These are phyloP conservation scores for Cutaneotrichosporon spelunceum DNA, from an alignment of 1,284 basidiomycete species.

Conservation along the genomic window DNA sequence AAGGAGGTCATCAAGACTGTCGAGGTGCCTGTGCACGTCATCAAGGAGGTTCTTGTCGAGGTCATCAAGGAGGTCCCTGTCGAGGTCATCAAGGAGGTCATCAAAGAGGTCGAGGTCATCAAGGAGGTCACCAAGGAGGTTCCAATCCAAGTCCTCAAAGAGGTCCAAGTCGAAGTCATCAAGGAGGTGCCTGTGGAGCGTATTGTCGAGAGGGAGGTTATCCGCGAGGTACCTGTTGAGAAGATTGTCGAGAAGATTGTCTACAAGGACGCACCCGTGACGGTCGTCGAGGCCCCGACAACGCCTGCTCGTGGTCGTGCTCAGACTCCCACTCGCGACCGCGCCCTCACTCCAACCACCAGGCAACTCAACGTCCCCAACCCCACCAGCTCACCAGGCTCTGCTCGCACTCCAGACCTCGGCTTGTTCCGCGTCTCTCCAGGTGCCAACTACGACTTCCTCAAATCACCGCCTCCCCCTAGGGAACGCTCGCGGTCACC, in stretches of 20 bases:
- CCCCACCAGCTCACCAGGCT: constrained; percentile 5
- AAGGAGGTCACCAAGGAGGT: constrained; percentile 42
- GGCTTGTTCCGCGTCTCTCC: constrained; percentile 47
- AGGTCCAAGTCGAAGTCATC: constrained; percentile 44
- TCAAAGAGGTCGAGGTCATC: constrained; percentile 39
- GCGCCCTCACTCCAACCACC: constrained; percentile 19
- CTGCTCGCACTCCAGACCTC: constrained; percentile 34
- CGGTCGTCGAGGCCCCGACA: not conserved
- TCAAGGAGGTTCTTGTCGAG: constrained; percentile 46
- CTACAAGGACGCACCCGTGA: not conserved
- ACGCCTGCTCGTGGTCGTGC: not conserved
- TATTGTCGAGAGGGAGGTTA: constrained; percentile 38
- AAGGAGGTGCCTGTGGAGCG: constrained; percentile 44
- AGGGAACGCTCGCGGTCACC: constrained; percentile 14
- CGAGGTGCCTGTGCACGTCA: constrained; percentile 45
- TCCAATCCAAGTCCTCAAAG: constrained; percentile 49
- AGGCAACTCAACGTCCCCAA: constrained; percentile 7
- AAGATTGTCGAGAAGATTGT: not conserved
- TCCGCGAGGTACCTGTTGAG: constrained; percentile 18
- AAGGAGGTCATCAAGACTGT: constrained; percentile 40
- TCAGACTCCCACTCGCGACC: not conserved
- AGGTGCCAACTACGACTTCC: constrained; percentile 51
- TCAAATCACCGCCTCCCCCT: constrained; percentile 46
- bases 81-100: constrained; percentile 50
- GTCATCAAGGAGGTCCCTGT: constrained; percentile 44